Evolutionary conservation across 2,329 filamentous ascomycete species (phyloP), one percentile per base, ranked within the genome.

Genomic region (Cladorrhinum sp.): DNA sequence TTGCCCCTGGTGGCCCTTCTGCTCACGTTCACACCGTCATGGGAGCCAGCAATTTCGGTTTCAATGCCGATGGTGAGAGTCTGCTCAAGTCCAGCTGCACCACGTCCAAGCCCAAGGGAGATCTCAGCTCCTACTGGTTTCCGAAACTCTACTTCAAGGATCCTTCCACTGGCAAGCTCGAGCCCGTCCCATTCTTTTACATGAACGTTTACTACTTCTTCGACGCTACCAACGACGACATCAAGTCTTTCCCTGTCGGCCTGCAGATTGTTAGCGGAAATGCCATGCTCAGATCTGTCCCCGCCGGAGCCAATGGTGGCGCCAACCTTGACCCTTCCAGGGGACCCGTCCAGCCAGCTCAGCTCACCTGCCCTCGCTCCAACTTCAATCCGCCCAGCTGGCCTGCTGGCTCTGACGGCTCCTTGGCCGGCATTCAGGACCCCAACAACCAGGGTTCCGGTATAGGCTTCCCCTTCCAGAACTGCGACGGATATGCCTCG

Each of bases 201-300:
- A 86, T 88, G 83, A 87, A 87, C 70, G 83, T 84, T 63, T 95
- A 95, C 79, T 93, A 94, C 76, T 87, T 89, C 74, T 87, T 88
- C 72, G 85, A 88, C 66, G 69, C 77, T 49, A 84, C 85, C 66
- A 81, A 87, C 65, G 87, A 91, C 68, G 79, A 86, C 23, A 82
- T 91, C 70, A 80, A 82, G 67, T 80, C 89, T 14, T 93, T 92
- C 77, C 90, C 90, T 10, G 71, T 80, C 9, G 88, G 87, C 20
- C 81, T 94, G 66, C 84, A 86, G 70, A 91, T 94, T 79, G 69
- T 93, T 59, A 85, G 82, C 62, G 90, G 90, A 55, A 80, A 91
- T 69, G 75, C 84, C 12, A 79, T 72, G 70, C 77, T 80, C 62
- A 83, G 88, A 58, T 77, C 81, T 20, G 81, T n/a, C 82, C 64